These are phyloP conservation scores for Sugiyamaella japonica DNA, from an alignment of 1,139 yeast species.

Conservation along the genomic window DNA sequence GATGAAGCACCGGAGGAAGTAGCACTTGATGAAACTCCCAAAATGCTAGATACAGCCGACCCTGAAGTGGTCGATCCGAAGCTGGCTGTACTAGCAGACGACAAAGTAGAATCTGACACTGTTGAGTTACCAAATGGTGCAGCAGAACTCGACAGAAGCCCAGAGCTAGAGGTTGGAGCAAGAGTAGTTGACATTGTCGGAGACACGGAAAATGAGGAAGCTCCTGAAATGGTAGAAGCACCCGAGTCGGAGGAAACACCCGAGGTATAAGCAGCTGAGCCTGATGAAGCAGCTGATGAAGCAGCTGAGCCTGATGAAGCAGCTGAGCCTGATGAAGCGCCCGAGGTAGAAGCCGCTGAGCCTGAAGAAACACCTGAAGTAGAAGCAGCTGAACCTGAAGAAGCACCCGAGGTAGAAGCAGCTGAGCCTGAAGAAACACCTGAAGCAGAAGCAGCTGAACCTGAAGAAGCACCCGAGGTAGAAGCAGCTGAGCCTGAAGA, in stretches of 20 bases:
- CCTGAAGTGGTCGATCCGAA: neutral
- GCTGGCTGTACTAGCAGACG: neutral
- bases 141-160: neutral
- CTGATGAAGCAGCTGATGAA: neutral
- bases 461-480: slow-evolving; percentile 1
- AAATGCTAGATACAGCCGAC: too few relatives aligned
- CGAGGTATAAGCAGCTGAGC: neutral
- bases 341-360: neutral
- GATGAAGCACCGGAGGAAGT: neutral
- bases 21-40: too few relatives aligned
- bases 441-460: neutral
- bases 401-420: neutral
- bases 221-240: neutral
- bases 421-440: neutral
- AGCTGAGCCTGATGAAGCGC: neutral
- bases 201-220: neutral
- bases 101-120: neutral
- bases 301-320: neutral
- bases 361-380: slow-evolving; percentile 3
- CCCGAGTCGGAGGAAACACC: neutral
- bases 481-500: slow-evolving; percentile 1
- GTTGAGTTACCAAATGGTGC: slow-evolving; percentile 1
- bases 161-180: neutral
- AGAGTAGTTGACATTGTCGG: neutral
- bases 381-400: neutral